Percentiles rank a stretch among this genome's conserved stretches.
phyloP scores from a whole-genome alignment of 805 yeast genomes.

The Spathaspora sp. region DNA sequence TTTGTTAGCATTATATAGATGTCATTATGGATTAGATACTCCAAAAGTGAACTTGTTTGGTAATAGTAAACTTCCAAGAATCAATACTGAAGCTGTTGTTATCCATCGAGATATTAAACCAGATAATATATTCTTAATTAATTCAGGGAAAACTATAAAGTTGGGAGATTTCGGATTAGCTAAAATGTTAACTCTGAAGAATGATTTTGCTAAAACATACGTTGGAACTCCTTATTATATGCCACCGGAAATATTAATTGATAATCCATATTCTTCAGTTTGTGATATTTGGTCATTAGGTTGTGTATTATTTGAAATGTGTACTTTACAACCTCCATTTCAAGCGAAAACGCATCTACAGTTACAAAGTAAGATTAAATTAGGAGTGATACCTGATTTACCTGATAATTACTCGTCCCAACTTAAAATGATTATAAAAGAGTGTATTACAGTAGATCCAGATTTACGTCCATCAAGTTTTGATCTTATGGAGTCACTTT shows the following conservation, averaged over 20 bases:
- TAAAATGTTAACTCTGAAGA: slow-evolving; percentile 78
- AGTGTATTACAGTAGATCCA: slow-evolving; percentile 77
- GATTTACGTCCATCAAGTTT: slow-evolving; percentile 72
- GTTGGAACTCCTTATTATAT: slow-evolving; percentile 98
- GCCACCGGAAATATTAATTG: slow-evolving; percentile 94
- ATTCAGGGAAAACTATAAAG: slow-evolving; percentile 63
- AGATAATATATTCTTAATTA: slow-evolving; percentile 78
- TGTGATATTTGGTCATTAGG: slow-evolving; percentile 97
- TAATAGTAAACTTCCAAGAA: slow-evolving; percentile 40
- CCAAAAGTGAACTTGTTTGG: slow-evolving; percentile 59
- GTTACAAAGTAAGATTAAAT: slow-evolving; percentile 73
- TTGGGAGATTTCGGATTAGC: slow-evolving; percentile 96
- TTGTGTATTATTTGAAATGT: slow-evolving; percentile 88
- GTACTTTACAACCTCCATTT: slow-evolving; percentile 88
- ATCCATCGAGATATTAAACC: slow-evolving; percentile 95
- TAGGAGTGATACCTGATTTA: slow-evolving; percentile 53
- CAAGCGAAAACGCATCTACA: slow-evolving; percentile 91
- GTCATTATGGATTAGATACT: slow-evolving; percentile 87
- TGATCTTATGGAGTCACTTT: slow-evolving; percentile 69
- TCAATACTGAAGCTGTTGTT: slow-evolving; percentile 60
- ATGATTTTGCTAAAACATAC: slow-evolving; percentile 90
- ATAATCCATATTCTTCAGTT: slow-evolving; percentile 87
- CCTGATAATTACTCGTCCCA: slow-evolving; percentile 76
- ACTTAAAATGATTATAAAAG: slow-evolving; percentile 63
- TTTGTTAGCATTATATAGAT: slow-evolving; percentile 77